Conservation (phyloP, 2,329 filamentous ascomycete species). For the Paramyrothecium sp. region DNA sequence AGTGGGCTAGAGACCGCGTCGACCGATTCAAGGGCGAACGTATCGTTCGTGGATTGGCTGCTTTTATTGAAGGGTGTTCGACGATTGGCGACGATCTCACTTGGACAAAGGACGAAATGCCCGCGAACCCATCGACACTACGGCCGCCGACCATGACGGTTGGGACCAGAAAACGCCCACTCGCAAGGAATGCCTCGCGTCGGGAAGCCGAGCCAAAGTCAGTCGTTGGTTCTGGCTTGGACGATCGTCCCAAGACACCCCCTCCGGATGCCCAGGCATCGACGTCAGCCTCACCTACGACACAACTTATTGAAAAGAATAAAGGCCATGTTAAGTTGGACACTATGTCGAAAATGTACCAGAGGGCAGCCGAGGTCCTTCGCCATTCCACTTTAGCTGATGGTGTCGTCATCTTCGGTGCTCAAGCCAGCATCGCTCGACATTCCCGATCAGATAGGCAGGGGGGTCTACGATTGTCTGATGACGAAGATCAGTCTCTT, state of each 20-base stretch:
- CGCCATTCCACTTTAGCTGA: conserved; percentile 27
- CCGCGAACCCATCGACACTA: conserved; percentile 4
- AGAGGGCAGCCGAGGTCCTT: conserved; percentile 24
- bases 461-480: conserved; percentile 5
- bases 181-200: conserved; percentile 7
- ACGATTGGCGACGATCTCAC: conserved; percentile 10
- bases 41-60: conserved; percentile 52
- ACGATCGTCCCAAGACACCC: not conserved
- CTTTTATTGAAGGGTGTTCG: conserved; percentile 51
- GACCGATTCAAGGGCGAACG: conserved; percentile 52
- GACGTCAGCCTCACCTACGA: not conserved
- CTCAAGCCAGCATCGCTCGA: conserved; percentile 18
- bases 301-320: not conserved
- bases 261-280: not conserved
- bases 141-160: conserved; percentile 17
- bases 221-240: not conserved
- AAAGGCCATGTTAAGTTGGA: conserved; percentile 12
- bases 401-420: conserved; percentile 27
- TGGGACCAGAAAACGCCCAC: conserved; percentile 9
- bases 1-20: conserved; percentile 50
- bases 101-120: conserved; percentile 7
- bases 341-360: conserved; percentile 20
- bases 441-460: conserved; percentile 2
- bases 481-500: conserved; percentile 14
- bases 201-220: conserved; percentile 7